Conservation (phyloP, 2,329 filamentous ascomycete genomes). For the Botrytis fragariae region DNA sequence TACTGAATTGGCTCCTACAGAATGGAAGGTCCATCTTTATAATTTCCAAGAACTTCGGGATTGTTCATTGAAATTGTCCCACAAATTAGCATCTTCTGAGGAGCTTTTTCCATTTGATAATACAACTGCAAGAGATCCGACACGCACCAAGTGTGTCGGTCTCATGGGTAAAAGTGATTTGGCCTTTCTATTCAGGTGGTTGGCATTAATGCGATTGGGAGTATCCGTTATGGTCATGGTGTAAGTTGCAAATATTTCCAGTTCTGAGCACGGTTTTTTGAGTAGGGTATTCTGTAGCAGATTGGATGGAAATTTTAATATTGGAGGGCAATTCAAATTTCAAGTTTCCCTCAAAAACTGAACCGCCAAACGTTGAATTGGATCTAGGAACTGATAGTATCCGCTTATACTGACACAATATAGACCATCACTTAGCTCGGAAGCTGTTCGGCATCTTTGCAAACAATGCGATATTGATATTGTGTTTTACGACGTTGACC, state of each 20-base stretch:
- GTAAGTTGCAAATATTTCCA: neutral
- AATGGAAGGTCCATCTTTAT: neutral
- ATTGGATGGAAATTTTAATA: neutral
- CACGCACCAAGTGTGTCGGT: neutral
- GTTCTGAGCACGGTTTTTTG: neutral
- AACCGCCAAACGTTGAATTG: neutral
- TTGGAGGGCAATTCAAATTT: neutral
- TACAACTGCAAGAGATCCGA: neutral
- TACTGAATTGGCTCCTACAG: neutral
- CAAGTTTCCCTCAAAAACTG: neutral
- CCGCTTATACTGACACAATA: neutral
- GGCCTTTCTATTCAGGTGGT: constrained; percentile 14
- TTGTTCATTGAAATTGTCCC: neutral
- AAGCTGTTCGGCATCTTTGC: neutral
- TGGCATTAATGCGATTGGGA: constrained; percentile 14
- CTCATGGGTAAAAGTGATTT: constrained; percentile 2
- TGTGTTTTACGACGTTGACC: neutral
- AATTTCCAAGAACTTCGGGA: neutral
- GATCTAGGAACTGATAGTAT: neutral
- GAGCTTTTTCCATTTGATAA: neutral
- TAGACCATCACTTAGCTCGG: constrained; percentile 8
- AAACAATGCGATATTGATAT: constrained; percentile 4
- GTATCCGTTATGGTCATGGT: constrained; percentile 12
- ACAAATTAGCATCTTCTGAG: neutral
- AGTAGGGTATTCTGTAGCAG: neutral